Evolutionary conservation across 495 filamentous ascomycete species (phyloP).

Genomic region (Penicillium herquei): DNA sequence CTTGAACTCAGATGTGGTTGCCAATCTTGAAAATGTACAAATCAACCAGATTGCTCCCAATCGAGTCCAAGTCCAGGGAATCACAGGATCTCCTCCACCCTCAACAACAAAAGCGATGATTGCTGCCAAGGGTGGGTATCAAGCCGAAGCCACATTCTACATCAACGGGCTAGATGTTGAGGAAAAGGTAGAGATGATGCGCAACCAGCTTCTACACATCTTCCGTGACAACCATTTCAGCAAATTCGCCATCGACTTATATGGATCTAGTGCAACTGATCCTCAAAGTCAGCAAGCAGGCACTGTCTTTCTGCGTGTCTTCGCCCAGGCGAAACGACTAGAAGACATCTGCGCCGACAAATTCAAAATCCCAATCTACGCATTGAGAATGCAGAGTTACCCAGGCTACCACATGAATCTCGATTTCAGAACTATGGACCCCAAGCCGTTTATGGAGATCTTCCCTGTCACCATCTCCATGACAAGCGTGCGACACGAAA

Average conservation of each 20-base stretch:
- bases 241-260: slow-evolving; percentile 19
- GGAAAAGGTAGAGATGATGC: neutral
- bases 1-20: slow-evolving; percentile 53
- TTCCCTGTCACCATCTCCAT: slow-evolving; percentile 32
- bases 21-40: slow-evolving; percentile 38
- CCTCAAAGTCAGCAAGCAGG: slow-evolving; percentile 21
- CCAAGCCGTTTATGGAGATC: slow-evolving; percentile 30
- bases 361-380: slow-evolving; percentile 19
- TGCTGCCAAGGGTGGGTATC: slow-evolving; percentile 46
- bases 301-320: slow-evolving; percentile 35
- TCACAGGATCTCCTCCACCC: slow-evolving; percentile 47
- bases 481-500: neutral
- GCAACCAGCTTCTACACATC: neutral
- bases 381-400: slow-evolving; percentile 29
- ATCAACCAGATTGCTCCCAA: slow-evolving; percentile 25
- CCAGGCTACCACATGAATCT: slow-evolving; percentile 29
- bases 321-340: slow-evolving; percentile 17
- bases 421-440: slow-evolving; percentile 30
- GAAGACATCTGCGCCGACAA: slow-evolving; percentile 17
- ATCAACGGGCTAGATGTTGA: slow-evolving; percentile 12
- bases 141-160: slow-evolving; percentile 27
- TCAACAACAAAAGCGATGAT: slow-evolving; percentile 55
- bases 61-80: slow-evolving; percentile 42
- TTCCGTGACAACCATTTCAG: slow-evolving; percentile 17
- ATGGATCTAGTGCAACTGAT: slow-evolving; percentile 7